Conservation (phyloP, 1,284 basidiomycete genomes). For the Agroathelia rolfsii region DNA sequence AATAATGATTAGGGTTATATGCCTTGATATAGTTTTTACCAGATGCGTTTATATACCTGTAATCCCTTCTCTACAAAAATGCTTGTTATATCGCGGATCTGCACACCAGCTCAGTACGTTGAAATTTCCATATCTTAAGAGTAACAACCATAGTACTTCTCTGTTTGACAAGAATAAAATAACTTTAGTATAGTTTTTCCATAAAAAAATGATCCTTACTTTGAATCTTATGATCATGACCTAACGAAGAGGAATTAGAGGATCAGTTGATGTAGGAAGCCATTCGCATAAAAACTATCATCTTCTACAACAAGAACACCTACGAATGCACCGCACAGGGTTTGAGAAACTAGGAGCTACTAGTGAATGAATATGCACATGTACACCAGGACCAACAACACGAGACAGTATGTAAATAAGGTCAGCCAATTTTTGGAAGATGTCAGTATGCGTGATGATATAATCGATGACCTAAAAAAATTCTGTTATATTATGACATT, state of each 20-base stretch:
- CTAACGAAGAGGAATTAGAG: too few relatives aligned
- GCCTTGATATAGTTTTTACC: too few relatives aligned
- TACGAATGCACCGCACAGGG: too few relatives aligned
- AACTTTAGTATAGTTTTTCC: neutral
- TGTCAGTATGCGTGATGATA: neutral
- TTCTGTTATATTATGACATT: too few relatives aligned
- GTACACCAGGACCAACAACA: neutral
- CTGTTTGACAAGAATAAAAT: neutral
- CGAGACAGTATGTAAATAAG: neutral
- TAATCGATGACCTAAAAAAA: too few relatives aligned
- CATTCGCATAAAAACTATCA: too few relatives aligned
- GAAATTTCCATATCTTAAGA: too few relatives aligned
- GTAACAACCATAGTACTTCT: too few relatives aligned
- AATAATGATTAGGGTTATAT: too few relatives aligned
- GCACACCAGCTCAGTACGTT: conserved; percentile 9
- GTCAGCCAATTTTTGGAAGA: neutral
- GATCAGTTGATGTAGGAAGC: too few relatives aligned
- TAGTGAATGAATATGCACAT: neutral
- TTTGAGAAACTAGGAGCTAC: neutral
- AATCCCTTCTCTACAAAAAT: conserved; percentile 12
- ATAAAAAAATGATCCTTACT: too few relatives aligned
- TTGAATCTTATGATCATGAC: conserved; percentile 3
- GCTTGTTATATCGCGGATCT: conserved; percentile 11
- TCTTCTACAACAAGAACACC: conserved; percentile 5
- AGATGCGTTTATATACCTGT: too few relatives aligned